phyloP scores from a whole-genome alignment of 495 filamentous ascomycete species.

The Neurospora sp. region DNA sequence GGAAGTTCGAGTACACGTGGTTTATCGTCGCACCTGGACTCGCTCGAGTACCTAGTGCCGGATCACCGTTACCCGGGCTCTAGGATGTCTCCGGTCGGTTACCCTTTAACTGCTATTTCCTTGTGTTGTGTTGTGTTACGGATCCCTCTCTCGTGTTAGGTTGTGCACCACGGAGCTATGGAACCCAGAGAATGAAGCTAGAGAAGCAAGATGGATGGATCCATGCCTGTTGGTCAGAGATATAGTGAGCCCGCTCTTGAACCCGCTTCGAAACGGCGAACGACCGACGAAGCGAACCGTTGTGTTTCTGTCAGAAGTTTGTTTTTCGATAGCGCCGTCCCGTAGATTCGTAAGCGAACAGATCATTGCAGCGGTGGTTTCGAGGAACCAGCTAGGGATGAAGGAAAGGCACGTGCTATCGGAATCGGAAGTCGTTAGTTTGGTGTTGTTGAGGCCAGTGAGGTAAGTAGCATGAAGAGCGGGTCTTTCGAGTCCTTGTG shows the following conservation, averaged over 20 bases:
- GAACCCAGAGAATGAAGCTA: background rate
- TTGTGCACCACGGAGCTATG: background rate
- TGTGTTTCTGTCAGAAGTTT: background rate
- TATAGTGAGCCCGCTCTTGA: background rate
- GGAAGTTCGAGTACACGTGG: background rate
- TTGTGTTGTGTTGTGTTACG: background rate
- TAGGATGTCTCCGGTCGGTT: background rate
- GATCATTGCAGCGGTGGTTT: background rate
- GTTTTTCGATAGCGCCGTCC: background rate
- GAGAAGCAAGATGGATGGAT: background rate
- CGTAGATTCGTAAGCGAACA: background rate
- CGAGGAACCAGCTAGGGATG: background rate
- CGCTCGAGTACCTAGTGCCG: background rate
- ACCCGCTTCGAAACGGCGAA: background rate
- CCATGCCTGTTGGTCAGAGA: background rate
- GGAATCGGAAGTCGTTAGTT: conserved; percentile 9
- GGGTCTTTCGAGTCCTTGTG: background rate
- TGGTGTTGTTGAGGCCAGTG: background rate
- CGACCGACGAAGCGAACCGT: background rate
- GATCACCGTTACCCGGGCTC: background rate
- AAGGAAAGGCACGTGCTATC: conserved; percentile 4
- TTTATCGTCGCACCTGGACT: background rate
- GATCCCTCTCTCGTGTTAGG: background rate
- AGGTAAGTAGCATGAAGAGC: background rate
- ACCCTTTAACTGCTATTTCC: background rate